Evolutionary conservation across 352 stramenopile genomes (phyloP).

Genomic region (Globisporangium camurandrum): DNA sequence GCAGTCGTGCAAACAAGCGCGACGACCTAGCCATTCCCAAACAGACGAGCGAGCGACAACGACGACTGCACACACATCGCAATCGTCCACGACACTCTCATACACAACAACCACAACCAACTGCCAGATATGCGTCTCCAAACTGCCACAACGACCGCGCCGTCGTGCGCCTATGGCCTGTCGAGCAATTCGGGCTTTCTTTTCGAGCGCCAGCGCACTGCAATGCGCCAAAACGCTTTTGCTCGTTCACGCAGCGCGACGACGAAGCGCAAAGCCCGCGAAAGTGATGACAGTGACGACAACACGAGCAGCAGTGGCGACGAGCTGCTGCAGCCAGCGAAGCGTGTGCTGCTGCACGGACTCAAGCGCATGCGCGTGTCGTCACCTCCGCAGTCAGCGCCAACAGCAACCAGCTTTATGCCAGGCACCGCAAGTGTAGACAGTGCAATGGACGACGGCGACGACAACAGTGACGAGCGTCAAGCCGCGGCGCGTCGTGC

Average conservation of each 20-base stretch:
- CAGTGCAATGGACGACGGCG: conserved; percentile 11
- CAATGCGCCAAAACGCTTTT: conserved; percentile 42
- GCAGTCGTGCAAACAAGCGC: background rate
- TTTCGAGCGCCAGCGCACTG: conserved; percentile 30
- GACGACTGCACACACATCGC: background rate
- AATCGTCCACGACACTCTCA: background rate
- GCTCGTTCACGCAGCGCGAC: conserved; percentile 22
- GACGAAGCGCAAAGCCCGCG: conserved; percentile 34
- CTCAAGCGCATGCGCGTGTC: conserved; percentile 68
- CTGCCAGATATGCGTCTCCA: conserved; percentile 6
- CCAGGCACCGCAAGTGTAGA: conserved; percentile 23
- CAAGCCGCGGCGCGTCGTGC: background rate
- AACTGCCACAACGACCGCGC: conserved; percentile 3
- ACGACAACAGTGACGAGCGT: background rate
- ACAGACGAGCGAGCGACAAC: background rate
- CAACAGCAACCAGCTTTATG: background rate
- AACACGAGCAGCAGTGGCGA: background rate
- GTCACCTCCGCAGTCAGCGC: conserved; percentile 21
- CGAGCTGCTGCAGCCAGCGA: conserved; percentile 8
- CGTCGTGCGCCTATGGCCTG: conserved; percentile 34
- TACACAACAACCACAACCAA: background rate
- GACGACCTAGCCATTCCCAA: no score
- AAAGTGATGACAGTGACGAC: conserved; percentile 13
- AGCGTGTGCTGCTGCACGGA: conserved; percentile 37
- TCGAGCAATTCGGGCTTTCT: conserved; percentile 27